These are phyloP conservation scores for Vitis riparia DNA, from an alignment of 164 flowering plant genomes.

Conservation along the genomic window DNA sequence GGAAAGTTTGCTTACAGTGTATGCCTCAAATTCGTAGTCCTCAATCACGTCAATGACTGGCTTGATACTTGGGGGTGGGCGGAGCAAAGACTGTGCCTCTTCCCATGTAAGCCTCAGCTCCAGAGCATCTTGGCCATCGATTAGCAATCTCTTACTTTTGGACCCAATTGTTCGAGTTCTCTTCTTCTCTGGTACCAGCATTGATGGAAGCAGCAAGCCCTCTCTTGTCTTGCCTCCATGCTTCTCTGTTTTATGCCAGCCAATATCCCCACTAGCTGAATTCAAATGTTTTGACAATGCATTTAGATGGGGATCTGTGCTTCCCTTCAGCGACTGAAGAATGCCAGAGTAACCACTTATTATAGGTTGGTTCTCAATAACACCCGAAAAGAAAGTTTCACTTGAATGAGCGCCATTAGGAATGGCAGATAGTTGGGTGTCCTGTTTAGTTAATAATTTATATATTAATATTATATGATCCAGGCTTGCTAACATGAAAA, in stretches of 20 bases:
- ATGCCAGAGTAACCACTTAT: slow-evolving; percentile 63
- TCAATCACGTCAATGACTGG: slow-evolving; percentile 59
- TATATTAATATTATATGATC: slow-evolving; percentile 13
- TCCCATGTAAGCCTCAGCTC: slow-evolving; percentile 86
- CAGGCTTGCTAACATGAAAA: slow-evolving; percentile 14
- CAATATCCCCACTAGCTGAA: slow-evolving; percentile 41
- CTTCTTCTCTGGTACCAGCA: slow-evolving; percentile 55
- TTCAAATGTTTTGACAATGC: slow-evolving; percentile 46
- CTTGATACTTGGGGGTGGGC: slow-evolving; percentile 65
- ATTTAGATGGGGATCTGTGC: slow-evolving; percentile 51
- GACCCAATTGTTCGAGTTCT: slow-evolving; percentile 61
- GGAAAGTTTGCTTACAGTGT: slow-evolving; percentile 46
- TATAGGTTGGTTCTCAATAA: slow-evolving; percentile 59
- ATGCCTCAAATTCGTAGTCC: slow-evolving; percentile 80
- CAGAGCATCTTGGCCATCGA: slow-evolving; percentile 67
- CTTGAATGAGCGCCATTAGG: slow-evolving; percentile 50
- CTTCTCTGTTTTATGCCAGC: slow-evolving; percentile 48
- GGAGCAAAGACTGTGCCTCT: slow-evolving; percentile 83
- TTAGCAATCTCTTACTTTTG: slow-evolving; percentile 71
- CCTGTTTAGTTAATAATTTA: slow-evolving; percentile 45
- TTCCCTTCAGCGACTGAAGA: slow-evolving; percentile 72
- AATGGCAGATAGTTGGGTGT: slow-evolving; percentile 42
- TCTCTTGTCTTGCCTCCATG: slow-evolving; percentile 41
- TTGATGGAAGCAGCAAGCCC: slow-evolving; percentile 33
- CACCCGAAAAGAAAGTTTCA: slow-evolving; percentile 55